Evolutionary conservation across 306 rosid genomes (phyloP), one percentile per base, ranked within the genome.

Genomic region (Fragaria ananassa): DNA sequence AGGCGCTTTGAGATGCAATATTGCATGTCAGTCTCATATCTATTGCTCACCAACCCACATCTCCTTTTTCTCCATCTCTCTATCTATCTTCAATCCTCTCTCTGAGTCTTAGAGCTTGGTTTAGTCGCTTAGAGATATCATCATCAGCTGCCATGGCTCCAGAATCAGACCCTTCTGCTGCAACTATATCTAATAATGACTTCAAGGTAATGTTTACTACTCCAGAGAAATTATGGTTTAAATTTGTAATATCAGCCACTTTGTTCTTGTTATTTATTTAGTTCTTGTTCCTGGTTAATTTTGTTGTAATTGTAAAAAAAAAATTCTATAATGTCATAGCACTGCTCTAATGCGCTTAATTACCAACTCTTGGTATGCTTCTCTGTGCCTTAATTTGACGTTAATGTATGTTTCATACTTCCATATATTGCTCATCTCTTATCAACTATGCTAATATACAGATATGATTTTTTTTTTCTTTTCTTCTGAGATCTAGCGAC

Each of bases 101-200:
- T 45, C 49, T 37, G 6, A 45, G 49, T 45, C 14, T 5, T 29
- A 45, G n/a, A 45, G 63, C 18, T 11, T 2, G 49, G 3, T 45
- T 45, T 45, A 45, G 49, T 45, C 12, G 49, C 49, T 45, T 11
- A 11, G 17, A 45, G 15, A 45, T 45, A 2, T 45, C 50, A 11
- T 45, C 50, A 10, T 45, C 50, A 39, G 29, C 65, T 34, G 23
- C 57, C 56, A 76, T 76, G 80, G 74, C 67, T 76, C 74, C 68
- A 9, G 67, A 67, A 67, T 46, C 80, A 76, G 27, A 12, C 4
- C n/a, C 80, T 41, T 35, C 21, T 51, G 57, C 44, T 76, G 80
- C 67, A 56, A 23, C 67, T 76, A 53, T 74, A 51, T 1, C 13
- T 8, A 44, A 8, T 44, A 10, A 44, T 44, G 46, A 44, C 3